Evolutionary conservation across 2,329 filamentous ascomycete species (phyloP), one percentile per base, ranked within the genome.

Genomic region (Nemania diffusa): DNA sequence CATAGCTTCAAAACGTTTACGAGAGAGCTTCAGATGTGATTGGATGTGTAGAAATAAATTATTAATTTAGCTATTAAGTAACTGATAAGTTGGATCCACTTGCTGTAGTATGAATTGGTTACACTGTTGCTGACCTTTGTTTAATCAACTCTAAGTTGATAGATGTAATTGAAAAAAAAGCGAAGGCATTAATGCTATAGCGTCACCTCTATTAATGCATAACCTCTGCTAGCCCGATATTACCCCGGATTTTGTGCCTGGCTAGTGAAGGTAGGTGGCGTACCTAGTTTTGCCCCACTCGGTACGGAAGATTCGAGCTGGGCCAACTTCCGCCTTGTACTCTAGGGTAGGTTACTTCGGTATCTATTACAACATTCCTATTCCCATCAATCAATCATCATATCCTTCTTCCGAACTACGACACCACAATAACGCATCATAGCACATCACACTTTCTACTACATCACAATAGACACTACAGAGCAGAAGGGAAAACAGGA

Each of bases 221-320:
- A 51, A 13, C 17, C 5, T 29, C 11, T 22, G 20, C 29, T 34
- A 44, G 22, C 27, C 42, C 9, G 37, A 50, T 52, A 44, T 46
- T 63, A 50, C 61, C 61, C 61, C 61, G 27, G 61, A 57, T 63
- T 63, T 11, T 29, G 40, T 44, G 26, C 32, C 42, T 52, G 29
- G 22, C 52, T 57, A 48, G 26, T 29, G 15, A 27, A 9, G 46
- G 24, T 50, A 27, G 40, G 22, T 48, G 34, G 34, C 24, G 27
- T n/a, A 6, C 34, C 34, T 37, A n/a, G n/a, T 13, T 48, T 62
- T 20, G 51, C 60, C 60, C 60, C 61, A 52, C 55, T 40, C 3
- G 6, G 5, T 40, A 40, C n/a, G n/a, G n/a, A n/a, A n/a, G n/a
- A n/a, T n/a, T n/a, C n/a, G n/a, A n/a, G n/a, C n/a, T n/a, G n/a